Percentiles rank a stretch among this genome's conserved stretches.
Evolutionary conservation across 163 green algal genomes (phyloP).

Genomic region (Scenedesmus sp.): DNA sequence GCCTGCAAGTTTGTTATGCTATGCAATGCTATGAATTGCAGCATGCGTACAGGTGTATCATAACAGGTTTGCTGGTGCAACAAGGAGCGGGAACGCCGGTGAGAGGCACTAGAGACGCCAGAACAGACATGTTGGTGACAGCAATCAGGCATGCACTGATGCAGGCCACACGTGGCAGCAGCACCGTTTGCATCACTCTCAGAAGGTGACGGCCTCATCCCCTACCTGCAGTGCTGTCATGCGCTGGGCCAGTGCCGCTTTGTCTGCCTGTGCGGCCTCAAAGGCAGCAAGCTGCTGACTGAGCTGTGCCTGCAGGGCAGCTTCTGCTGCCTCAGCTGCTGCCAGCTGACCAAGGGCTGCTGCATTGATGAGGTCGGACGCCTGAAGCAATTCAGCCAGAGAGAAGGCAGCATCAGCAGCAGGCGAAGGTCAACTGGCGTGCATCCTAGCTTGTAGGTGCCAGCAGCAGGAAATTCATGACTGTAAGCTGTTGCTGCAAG

Average conservation of each 20-base stretch:
- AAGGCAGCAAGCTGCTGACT: constrained; percentile 27
- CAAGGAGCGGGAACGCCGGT: too few relatives aligned
- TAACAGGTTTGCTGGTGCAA: too few relatives aligned
- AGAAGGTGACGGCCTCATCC: too few relatives aligned
- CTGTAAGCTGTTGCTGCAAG: background rate
- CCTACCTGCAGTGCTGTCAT: constrained; percentile 38
- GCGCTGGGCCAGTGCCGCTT: constrained; percentile 4
- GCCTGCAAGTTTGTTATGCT: too few relatives aligned
- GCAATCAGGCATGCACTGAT: background rate
- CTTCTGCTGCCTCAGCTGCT: constrained; percentile 46
- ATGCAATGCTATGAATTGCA: too few relatives aligned
- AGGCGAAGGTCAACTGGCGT: background rate
- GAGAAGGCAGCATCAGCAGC: background rate
- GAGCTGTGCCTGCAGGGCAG: background rate
- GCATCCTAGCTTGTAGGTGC: background rate
- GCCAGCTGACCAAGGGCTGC: constrained; percentile 48
- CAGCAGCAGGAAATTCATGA: background rate
- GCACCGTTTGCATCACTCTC: background rate
- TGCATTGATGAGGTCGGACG: constrained; percentile 37
- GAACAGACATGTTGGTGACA: too few relatives aligned
- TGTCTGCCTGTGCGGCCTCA: constrained; percentile 42
- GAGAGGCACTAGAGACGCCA: too few relatives aligned
- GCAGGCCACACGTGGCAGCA: background rate
- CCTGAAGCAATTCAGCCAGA: constrained; percentile 6
- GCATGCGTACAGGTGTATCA: too few relatives aligned